Percentiles rank a stretch among this genome's conserved stretches.
Conservation (phyloP, 495 filamentous ascomycete species). For the Immersiella caudata region DNA sequence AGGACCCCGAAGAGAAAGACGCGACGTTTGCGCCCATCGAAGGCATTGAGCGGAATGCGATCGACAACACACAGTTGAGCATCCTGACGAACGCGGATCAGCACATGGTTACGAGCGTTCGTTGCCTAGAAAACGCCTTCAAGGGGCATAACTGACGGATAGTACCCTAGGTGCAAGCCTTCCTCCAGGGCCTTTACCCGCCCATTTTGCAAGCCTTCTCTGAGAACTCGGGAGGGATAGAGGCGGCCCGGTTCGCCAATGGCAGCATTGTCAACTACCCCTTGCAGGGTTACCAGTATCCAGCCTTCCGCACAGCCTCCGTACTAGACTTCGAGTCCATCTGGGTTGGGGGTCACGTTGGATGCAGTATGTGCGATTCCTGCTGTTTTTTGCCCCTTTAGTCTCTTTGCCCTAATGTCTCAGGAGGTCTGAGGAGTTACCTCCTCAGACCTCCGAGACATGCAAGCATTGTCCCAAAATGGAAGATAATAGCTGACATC, state of each 20-base stretch:
- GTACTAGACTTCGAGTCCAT: conserved; percentile 39
- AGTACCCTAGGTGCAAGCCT: conserved; percentile 44
- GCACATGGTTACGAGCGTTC: conserved; percentile 36
- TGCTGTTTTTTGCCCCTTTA: no score
- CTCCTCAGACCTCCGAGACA: no score
- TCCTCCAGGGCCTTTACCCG: conserved; percentile 50
- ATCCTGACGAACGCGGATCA: conserved; percentile 39
- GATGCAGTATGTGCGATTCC: no score
- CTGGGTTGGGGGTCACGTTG: conserved; percentile 38
- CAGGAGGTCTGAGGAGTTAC: no score
- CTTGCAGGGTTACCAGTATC: conserved; percentile 48
- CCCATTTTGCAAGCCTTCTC: conserved; percentile 35
- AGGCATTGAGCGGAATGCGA: conserved; percentile 38
- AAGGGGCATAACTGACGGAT: no score
- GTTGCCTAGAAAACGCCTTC: no score
- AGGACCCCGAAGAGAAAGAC: conserved; percentile 22
- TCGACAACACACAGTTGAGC: conserved; percentile 45
- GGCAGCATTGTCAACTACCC: conserved; percentile 41
- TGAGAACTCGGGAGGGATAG: conserved; percentile 34
- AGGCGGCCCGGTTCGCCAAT: conserved; percentile 35
- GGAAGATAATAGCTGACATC: no score
- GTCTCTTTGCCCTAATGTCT: no score
- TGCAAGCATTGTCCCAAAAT: no score
- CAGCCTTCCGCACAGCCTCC: conserved; percentile 37
- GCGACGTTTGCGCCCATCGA: conserved; percentile 35